Evolutionary conservation across 1,284 basidiomycete genomes (phyloP).

Genomic region (Neolentinus lepideus): DNA sequence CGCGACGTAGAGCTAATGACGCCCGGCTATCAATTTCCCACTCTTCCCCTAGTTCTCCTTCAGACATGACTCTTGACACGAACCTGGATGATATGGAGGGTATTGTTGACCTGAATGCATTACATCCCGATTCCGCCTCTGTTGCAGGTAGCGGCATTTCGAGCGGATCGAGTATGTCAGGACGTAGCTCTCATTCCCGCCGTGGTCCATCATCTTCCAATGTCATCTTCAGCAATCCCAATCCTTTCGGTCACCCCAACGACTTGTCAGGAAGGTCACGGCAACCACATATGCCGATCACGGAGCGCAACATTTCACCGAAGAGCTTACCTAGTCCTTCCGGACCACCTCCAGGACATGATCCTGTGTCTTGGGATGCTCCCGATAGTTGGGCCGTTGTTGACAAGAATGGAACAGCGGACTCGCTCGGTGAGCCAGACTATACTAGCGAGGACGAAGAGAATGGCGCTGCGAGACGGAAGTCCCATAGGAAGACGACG

Average conservation of each 20-base stretch:
- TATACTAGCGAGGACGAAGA: slow-evolving; percentile 43
- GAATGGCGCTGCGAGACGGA: slow-evolving; percentile 6
- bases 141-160: not conserved
- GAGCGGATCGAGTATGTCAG: not conserved
- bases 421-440: slow-evolving; percentile 20
- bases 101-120: slow-evolving; percentile 50
- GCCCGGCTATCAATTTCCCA: slow-evolving; percentile 9
- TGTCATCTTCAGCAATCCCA: not conserved
- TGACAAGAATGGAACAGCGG: slow-evolving; percentile 30
- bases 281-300: slow-evolving; percentile 13
- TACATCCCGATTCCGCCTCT: not conserved
- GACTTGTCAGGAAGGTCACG: slow-evolving; percentile 13
- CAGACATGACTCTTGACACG: slow-evolving; percentile 56
- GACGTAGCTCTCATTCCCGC: not conserved
- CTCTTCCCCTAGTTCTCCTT: slow-evolving; percentile 8
- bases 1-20: slow-evolving; percentile 8
- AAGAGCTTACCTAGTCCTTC: slow-evolving; percentile 21
- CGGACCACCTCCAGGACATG: not conserved
- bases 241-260: slow-evolving; percentile 34
- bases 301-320: slow-evolving; percentile 40
- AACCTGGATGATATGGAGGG: slow-evolving; percentile 81
- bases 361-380: slow-evolving; percentile 35
- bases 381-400: slow-evolving; percentile 60
- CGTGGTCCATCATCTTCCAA: not conserved
- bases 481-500: slow-evolving; percentile 7